Base-by-base conservation (phyloP, 2,329 filamentous ascomycete genomes). In the Ceratocystis alfenasii region DNA sequence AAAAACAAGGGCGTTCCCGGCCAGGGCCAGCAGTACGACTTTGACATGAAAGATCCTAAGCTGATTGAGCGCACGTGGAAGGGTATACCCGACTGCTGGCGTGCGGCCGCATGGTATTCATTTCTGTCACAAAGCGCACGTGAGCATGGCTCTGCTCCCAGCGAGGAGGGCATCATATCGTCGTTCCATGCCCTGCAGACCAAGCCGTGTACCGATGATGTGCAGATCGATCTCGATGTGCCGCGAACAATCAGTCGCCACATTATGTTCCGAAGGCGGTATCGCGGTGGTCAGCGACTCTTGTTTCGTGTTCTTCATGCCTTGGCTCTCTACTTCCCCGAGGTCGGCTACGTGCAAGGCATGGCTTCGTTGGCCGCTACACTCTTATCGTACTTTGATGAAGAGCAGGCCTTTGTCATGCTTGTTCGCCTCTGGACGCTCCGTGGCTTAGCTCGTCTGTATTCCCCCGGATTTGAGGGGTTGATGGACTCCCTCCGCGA, bases 181-280 rank as follows among this genome's bases (percentile, higher is more conserved):
- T 79, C 83, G 36, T 96, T 90, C 73, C 83, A 89, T 73, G 82
- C 84, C 55, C 81, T 95, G 33, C 87, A 95, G 72, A 79, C 85
- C 17, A 78, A 85, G 67, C 84, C 84, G 65, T 96, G 89, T 2
- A 86, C 90, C 0, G 94, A 99, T 73, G 94, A 99, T 74, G 86
- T 93, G 25, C 94, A 99, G 76, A 99, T 99, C 71, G 94, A 99
- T 74, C 84, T 97, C 55, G 94, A 99, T 74, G 94, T 99, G 20
- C 94, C 94, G 0, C 83, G 94, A 65, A 97, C 94, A 3, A 95
- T 99, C 74, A 95, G 86, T 74, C 86, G 89, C 69, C 94, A 99
- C 76, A 93, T 99, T 74, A 96, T 99, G 93, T 99, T 99, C 74
- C 86, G 94, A 59, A 83, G 86, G 69, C 83, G 94, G 63, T 99